These are phyloP conservation scores for Tricholoma sp. DNA, from an alignment of 768 basidiomycete species.

Conservation along the genomic window DNA sequence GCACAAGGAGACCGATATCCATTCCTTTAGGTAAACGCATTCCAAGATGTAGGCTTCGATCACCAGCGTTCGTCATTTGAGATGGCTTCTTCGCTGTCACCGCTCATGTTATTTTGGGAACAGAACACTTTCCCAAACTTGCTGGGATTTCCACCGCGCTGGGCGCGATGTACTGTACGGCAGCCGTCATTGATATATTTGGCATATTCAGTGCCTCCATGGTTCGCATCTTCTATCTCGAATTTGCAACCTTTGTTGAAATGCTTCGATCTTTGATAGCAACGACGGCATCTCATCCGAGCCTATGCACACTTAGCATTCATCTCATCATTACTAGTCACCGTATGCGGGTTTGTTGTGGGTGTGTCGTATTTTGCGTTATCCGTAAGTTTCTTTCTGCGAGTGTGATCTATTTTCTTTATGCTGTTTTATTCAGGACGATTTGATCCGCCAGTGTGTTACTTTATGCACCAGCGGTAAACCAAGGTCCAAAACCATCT, in stretches of 20 bases:
- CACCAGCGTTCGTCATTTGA: constrained; percentile 16
- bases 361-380: constrained; percentile 35
- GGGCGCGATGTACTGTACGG: constrained; percentile 28
- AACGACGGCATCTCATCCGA: constrained; percentile 20
- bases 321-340: constrained; percentile 31
- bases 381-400: constrained; percentile 24
- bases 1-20: neutral
- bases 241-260: neutral
- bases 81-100: neutral
- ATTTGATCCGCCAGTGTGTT: constrained; percentile 33
- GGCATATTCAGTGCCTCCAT: constrained; percentile 13
- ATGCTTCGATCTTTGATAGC: constrained; percentile 8
- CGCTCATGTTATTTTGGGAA: neutral
- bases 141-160: constrained; percentile 31
- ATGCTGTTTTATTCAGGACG: constrained; percentile 23
- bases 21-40: constrained; percentile 25
- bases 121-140: constrained; percentile 25
- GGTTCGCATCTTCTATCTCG: constrained; percentile 4
- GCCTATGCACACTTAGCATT: constrained; percentile 21
- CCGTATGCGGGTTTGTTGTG: constrained; percentile 28
- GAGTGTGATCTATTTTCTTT: neutral
- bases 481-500: constrained; percentile 30
- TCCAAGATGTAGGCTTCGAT: constrained; percentile 32
- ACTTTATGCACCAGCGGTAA: constrained; percentile 28
- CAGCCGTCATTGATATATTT: constrained; percentile 18